phyloP scores from a whole-genome alignment of 345 rosid genomes.

The Eucalyptus regnans region DNA sequence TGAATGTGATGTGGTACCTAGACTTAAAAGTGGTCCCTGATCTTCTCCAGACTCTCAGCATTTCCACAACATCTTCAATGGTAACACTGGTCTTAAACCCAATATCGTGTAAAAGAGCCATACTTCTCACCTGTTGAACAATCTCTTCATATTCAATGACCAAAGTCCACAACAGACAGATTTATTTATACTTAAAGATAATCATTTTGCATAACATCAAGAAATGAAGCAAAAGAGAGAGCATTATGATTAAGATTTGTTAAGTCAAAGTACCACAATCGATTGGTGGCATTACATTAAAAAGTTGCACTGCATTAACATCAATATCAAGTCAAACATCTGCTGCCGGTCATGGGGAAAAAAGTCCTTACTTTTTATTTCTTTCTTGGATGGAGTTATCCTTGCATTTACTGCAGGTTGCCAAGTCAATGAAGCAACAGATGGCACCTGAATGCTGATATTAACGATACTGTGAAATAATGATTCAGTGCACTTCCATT shows the following conservation, averaged over 20 bases:
- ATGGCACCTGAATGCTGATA: not conserved
- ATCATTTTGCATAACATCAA: not conserved
- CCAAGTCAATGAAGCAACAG: not conserved
- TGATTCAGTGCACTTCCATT: not conserved
- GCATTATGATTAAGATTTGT: not conserved
- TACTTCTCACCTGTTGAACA: conserved; percentile 49
- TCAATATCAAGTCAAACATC: not conserved
- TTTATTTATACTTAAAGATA: not conserved
- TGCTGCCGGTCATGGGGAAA: not conserved
- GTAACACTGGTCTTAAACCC: conserved; percentile 72
- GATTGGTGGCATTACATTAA: not conserved
- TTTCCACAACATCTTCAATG: conserved; percentile 42
- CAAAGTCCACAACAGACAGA: not conserved
- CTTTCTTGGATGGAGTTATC: not conserved
- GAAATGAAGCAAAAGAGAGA: not conserved
- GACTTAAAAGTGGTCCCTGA: conserved; percentile 44
- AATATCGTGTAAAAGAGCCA: conserved; percentile 38
- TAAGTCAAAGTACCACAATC: not conserved
- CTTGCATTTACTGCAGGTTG: not conserved
- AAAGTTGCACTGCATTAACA: not conserved
- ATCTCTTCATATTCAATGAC: not conserved
- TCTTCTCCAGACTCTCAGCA: conserved; percentile 43
- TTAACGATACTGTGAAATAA: not conserved
- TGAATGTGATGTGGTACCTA: conserved; percentile 31
- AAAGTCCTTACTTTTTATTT: not conserved